phyloP scores from a whole-genome alignment of 2,329 filamentous ascomycete species.

The Pseudopyrenochaeta lycopersici region DNA sequence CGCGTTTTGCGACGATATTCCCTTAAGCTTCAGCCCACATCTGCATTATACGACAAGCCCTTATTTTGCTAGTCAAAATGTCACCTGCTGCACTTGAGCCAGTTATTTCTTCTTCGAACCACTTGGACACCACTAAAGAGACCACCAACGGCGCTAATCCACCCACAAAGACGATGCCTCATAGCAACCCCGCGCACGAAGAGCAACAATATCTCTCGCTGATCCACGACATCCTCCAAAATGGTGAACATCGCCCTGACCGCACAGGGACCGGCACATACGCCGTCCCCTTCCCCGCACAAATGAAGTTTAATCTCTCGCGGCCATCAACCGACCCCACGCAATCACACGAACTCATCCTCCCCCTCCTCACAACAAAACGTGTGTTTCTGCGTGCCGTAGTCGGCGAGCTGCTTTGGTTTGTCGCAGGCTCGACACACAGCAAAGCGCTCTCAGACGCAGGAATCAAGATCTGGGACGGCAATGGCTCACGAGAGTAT shows the following conservation, averaged over 20 bases:
- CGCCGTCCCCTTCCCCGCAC: constrained; percentile 86
- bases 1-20: constrained; percentile 32
- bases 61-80: constrained; percentile 27
- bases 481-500: constrained; percentile 89
- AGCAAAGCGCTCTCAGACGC: constrained; percentile 77
- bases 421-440: constrained; percentile 84
- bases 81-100: constrained; percentile 37
- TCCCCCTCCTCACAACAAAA: constrained; percentile 96
- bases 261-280: constrained; percentile 92
- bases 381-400: constrained; percentile 93
- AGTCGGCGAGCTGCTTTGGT: constrained; percentile 94
- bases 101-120: constrained; percentile 27
- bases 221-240: constrained; percentile 81
- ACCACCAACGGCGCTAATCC: constrained; percentile 19
- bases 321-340: constrained; percentile 55
- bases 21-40: constrained; percentile 6
- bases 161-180: constrained; percentile 11
- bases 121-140: constrained; percentile 22
- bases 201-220: constrained; percentile 94
- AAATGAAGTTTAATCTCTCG: constrained; percentile 86
- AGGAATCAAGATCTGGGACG: constrained; percentile 97
- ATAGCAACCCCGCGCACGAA: constrained; percentile 67
- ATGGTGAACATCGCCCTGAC: constrained; percentile 89
- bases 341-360: constrained; percentile 64
- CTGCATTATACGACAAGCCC: background rate